phyloP scores from a whole-genome alignment of 2,329 filamentous ascomycete species.

The Ceratocystis cubensis region DNA sequence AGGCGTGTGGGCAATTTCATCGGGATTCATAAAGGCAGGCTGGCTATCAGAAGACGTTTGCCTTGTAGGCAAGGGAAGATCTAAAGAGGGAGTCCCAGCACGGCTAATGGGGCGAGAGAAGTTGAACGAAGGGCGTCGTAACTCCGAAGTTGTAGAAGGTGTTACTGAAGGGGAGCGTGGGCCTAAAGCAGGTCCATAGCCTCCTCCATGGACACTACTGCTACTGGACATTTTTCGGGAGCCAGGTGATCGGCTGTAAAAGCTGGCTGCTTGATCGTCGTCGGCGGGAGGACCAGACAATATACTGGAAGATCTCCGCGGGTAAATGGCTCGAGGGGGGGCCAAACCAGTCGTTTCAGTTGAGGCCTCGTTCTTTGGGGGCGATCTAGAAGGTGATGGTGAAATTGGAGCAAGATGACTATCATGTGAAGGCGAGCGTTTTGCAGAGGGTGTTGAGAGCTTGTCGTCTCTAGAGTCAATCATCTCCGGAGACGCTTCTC shows the following conservation, averaged over 20 bases:
- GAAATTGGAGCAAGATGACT: conserved; percentile 33
- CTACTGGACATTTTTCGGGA: conserved; percentile 64
- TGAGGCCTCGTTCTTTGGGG: conserved; percentile 13
- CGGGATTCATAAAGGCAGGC: conserved; percentile 48
- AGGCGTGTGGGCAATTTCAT: conserved; percentile 56
- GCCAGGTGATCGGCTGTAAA: conserved; percentile 41
- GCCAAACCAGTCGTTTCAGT: conserved; percentile 31
- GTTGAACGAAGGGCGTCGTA: conserved; percentile 72
- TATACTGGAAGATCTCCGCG: conserved; percentile 45
- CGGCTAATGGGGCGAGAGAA: conserved; percentile 84
- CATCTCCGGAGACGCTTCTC: conserved; percentile 42
- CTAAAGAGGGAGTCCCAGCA: conserved; percentile 44
- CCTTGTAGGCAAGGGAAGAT: conserved; percentile 39
- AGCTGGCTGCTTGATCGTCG: conserved; percentile 38
- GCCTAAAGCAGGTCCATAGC: conserved; percentile 38
- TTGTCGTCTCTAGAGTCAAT: conserved; percentile 31
- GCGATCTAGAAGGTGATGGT: conserved; percentile 19
- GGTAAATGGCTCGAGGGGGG: conserved; percentile 39
- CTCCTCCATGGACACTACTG: conserved; percentile 35
- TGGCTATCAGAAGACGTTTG: conserved; percentile 53
- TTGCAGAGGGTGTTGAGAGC: conserved; percentile 41
- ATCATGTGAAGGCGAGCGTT: conserved; percentile 41
- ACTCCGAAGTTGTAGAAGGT: conserved; percentile 71
- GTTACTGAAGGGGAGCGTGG: conserved; percentile 44
- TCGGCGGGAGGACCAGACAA: conserved; percentile 57